These are phyloP conservation scores for Aspergillus sclerotialis DNA, from an alignment of 2,329 filamentous ascomycete genomes.

Conservation along the genomic window DNA sequence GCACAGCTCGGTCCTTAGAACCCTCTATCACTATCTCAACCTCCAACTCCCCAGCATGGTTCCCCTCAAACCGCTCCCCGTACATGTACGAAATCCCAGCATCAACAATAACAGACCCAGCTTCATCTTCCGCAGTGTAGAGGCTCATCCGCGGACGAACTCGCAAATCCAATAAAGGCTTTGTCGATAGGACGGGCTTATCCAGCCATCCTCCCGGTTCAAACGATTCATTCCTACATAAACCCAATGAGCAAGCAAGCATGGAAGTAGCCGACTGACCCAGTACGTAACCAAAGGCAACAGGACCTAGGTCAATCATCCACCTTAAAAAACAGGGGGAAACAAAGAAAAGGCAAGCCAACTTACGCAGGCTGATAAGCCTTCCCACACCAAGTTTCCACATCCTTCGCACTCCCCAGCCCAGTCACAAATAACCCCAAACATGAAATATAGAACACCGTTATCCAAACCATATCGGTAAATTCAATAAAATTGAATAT, in stretches of 20 bases:
- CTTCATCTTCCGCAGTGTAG: slow-evolving; percentile 38
- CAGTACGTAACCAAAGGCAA: too few relatives aligned
- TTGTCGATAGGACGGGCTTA: slow-evolving; percentile 28
- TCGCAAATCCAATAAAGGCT: slow-evolving; percentile 37
- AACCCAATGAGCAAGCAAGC: not conserved
- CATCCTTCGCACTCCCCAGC: too few relatives aligned
- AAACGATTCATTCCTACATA: slow-evolving; percentile 37
- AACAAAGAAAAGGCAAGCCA: too few relatives aligned
- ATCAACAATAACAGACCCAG: slow-evolving; percentile 37
- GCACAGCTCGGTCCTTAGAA: slow-evolving; percentile 14
- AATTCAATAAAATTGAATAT: too few relatives aligned
- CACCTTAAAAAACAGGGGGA: too few relatives aligned
- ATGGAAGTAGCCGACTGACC: too few relatives aligned
- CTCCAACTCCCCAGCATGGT: slow-evolving; percentile 21
- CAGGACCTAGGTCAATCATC: too few relatives aligned
- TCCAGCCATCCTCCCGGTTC: slow-evolving; percentile 43
- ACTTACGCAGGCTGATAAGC: slow-evolving; percentile 37
- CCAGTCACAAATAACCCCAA: too few relatives aligned
- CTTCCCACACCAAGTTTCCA: slow-evolving; percentile 46
- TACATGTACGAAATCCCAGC: slow-evolving; percentile 33
- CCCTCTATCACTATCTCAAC: slow-evolving; percentile 19
- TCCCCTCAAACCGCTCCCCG: slow-evolving; percentile 29
- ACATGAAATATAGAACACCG: too few relatives aligned
- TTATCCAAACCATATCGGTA: too few relatives aligned
- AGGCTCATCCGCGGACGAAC: slow-evolving; percentile 43